phyloP scores from a whole-genome alignment of 495 filamentous ascomycete genomes.

The Penicillium macrosclerotiorum region DNA sequence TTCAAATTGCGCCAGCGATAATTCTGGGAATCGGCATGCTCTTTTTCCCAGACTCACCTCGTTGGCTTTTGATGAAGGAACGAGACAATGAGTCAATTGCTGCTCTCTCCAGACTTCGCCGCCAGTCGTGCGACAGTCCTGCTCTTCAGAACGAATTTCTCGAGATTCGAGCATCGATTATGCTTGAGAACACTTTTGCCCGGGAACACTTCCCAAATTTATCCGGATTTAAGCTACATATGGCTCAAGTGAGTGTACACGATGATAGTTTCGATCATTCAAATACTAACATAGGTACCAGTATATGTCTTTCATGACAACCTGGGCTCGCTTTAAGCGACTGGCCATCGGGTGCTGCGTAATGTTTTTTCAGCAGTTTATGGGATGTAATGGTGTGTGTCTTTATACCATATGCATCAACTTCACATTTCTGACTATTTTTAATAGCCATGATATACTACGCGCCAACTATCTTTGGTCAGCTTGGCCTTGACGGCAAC shows the following conservation, averaged over 20 bases:
- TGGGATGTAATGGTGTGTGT: slow-evolving; percentile 49
- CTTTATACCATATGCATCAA: background rate
- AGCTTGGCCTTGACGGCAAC: slow-evolving; percentile 62
- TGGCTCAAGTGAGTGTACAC: slow-evolving; percentile 26
- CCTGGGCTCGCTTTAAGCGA: slow-evolving; percentile 67
- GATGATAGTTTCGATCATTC: background rate
- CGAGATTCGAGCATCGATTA: slow-evolving; percentile 77
- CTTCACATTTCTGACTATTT: background rate
- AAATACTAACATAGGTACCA: background rate
- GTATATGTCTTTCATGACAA: slow-evolving; percentile 71
- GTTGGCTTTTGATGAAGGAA: slow-evolving; percentile 73
- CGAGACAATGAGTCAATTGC: slow-evolving; percentile 68
- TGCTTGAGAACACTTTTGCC: slow-evolving; percentile 74
- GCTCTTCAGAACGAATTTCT: slow-evolving; percentile 73
- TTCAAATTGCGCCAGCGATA: slow-evolving; percentile 60
- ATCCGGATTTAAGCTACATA: slow-evolving; percentile 50
- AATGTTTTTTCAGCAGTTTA: slow-evolving; percentile 81
- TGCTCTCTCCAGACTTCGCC: slow-evolving; percentile 67
- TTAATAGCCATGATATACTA: slow-evolving; percentile 73
- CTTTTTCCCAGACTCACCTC: slow-evolving; percentile 75
- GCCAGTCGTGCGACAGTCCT: slow-evolving; percentile 47
- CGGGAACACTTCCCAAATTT: slow-evolving; percentile 69
- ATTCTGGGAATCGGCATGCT: slow-evolving; percentile 68
- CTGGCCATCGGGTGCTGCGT: slow-evolving; percentile 75
- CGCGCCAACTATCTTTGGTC: slow-evolving; percentile 69